Evolutionary conservation across 768 basidiomycete species (phyloP).

Genomic region (Lyophyllum shimeji): DNA sequence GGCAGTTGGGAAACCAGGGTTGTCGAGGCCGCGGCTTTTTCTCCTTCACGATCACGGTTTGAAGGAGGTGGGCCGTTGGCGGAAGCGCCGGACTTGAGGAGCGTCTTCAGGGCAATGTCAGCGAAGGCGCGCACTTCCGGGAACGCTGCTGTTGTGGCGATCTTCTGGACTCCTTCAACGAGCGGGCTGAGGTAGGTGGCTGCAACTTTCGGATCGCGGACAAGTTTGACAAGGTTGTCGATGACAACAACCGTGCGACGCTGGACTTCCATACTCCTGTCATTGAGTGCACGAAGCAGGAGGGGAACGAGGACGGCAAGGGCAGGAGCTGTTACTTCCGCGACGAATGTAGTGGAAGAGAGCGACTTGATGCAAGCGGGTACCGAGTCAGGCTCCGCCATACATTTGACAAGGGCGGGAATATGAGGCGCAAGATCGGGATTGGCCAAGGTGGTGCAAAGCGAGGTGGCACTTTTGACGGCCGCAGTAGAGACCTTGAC

Average conservation of each 20-base stretch:
- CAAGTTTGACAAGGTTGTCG: constrained; percentile 96
- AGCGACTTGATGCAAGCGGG: constrained; percentile 93
- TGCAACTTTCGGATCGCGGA: constrained; percentile 87
- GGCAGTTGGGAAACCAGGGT: constrained; percentile 63
- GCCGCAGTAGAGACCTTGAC: constrained; percentile 81
- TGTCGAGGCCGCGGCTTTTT: constrained; percentile 55
- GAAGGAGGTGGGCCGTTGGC: constrained; percentile 65
- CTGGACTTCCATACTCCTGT: constrained; percentile 95
- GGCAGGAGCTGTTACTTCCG: constrained; percentile 95
- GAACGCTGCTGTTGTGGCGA: constrained; percentile 89
- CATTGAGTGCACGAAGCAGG: constrained; percentile 86
- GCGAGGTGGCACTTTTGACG: constrained; percentile 82
- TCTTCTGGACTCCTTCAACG: constrained; percentile 88
- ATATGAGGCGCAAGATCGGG: constrained; percentile 91
- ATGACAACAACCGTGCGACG: constrained; percentile 92
- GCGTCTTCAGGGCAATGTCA: constrained; percentile 66
- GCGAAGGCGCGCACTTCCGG: constrained; percentile 67
- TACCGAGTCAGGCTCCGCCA: constrained; percentile 87
- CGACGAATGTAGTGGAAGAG: constrained; percentile 94
- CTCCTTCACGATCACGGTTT: constrained; percentile 66
- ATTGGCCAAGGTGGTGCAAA: constrained; percentile 91
- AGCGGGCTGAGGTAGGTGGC: constrained; percentile 85
- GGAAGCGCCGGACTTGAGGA: constrained; percentile 84
- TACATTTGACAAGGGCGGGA: constrained; percentile 87
- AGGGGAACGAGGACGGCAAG: constrained; percentile 94